Conservation (phyloP, 192 early-diverging fungal species). For the Neocallimastix lanati region DNA sequence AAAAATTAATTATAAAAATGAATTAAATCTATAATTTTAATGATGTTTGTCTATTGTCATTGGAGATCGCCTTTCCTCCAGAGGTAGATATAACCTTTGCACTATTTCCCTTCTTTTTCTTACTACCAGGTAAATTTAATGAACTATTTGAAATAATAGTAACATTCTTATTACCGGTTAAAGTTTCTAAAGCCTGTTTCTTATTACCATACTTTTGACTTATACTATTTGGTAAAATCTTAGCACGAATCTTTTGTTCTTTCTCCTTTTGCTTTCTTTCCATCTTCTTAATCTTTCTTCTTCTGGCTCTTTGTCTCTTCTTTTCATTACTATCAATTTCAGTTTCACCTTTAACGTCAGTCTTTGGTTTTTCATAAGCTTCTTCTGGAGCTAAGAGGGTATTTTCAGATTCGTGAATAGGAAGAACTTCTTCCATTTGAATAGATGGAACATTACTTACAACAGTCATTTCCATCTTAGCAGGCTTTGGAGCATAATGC, state of each 20-base stretch:
- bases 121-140: background rate
- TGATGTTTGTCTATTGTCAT: background rate
- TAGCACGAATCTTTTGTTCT: slow-evolving; percentile 6
- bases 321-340: slow-evolving; percentile 66
- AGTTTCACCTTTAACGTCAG: slow-evolving; percentile 49
- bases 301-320: slow-evolving; percentile 40
- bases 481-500: slow-evolving; percentile 75
- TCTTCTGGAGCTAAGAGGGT: slow-evolving; percentile 75
- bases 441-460: slow-evolving; percentile 64
- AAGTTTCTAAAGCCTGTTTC: background rate
- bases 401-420: slow-evolving; percentile 62
- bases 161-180: background rate
- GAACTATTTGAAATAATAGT: background rate
- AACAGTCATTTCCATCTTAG: slow-evolving; percentile 54
- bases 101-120: background rate
- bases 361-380: slow-evolving; percentile 61
- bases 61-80: background rate
- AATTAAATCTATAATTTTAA: background rate
- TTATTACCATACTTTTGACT: background rate
- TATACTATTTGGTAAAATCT: background rate
- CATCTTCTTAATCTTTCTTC: slow-evolving; percentile 49
- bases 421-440: slow-evolving; percentile 88
- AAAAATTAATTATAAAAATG: too few species aligned
- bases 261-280: slow-evolving; percentile 22
- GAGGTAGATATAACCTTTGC: background rate